Conservation (phyloP, 179 eudicot species). For the Silene noctiflora region DNA sequence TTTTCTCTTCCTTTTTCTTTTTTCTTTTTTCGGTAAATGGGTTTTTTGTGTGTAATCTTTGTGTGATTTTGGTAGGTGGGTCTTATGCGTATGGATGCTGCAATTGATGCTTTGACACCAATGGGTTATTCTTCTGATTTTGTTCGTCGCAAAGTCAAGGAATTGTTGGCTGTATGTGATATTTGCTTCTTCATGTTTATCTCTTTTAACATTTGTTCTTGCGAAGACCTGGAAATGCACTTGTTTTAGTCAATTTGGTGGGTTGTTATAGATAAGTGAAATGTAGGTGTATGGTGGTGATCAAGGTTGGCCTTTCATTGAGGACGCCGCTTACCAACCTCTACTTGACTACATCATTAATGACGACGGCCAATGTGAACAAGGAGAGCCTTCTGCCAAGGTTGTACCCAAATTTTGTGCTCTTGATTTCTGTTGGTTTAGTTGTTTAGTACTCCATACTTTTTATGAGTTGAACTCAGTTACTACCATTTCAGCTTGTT, state of each 20-base stretch:
- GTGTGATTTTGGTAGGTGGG: conserved; percentile 28
- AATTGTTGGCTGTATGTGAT: conserved; percentile 22
- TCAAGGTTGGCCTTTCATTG: conserved; percentile 35
- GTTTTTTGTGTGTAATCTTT: neutral
- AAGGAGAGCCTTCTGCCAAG: conserved; percentile 20
- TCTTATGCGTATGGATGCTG: conserved; percentile 34
- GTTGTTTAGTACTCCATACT: no score
- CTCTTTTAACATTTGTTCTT: neutral
- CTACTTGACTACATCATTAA: conserved; percentile 27
- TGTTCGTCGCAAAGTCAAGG: conserved; percentile 22
- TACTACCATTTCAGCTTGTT: neutral
- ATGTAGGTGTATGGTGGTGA: conserved; percentile 33
- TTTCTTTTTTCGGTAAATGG: neutral
- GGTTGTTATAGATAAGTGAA: neutral
- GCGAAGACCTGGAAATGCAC: neutral
- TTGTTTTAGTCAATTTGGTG: neutral
- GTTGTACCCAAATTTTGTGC: neutral
- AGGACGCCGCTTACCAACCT: conserved; percentile 24
- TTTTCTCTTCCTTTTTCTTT: neutral
- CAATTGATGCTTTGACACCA: conserved; percentile 29
- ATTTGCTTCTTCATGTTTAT: neutral
- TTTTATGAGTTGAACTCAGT: neutral
- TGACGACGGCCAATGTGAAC: conserved; percentile 4
- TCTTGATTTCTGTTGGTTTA: neutral
- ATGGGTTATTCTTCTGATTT: conserved; percentile 29